phyloP scores from a whole-genome alignment of 148 eudicot species.

The Linanthus parryae region DNA sequence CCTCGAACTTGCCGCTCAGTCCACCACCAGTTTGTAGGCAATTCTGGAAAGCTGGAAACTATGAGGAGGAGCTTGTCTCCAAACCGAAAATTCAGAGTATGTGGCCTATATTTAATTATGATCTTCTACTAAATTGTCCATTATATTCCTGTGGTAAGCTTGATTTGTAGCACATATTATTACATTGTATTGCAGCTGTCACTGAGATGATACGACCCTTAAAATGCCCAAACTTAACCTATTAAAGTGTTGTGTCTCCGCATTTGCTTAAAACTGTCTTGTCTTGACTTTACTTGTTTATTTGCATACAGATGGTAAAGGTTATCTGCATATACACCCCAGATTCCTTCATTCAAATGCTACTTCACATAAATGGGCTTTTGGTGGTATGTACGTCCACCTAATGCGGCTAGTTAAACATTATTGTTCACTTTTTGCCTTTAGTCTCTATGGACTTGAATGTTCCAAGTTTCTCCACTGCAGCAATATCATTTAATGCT shows the following conservation, averaged over 20 bases:
- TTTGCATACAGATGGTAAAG: conserved; percentile 33
- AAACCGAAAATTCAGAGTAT: conserved; percentile 38
- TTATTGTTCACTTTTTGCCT: background rate
- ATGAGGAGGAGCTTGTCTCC: conserved; percentile 22
- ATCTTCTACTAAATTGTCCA: no score
- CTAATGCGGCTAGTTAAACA: background rate
- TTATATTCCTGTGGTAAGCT: no score
- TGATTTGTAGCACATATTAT: no score
- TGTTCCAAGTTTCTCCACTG: background rate
- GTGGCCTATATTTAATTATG: conserved; percentile 4
- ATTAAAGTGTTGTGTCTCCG: background rate
- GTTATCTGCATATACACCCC: conserved; percentile 46
- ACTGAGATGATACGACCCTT: no score
- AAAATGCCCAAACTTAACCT: no score
- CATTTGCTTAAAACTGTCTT: background rate
- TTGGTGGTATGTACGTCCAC: conserved; percentile 41
- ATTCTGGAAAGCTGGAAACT: conserved; percentile 77
- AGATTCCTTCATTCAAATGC: conserved; percentile 69
- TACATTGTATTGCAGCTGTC: no score
- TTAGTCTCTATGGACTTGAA: background rate
- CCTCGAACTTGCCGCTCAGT: conserved; percentile 25
- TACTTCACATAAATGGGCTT: conserved; percentile 74
- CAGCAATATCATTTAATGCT: background rate
- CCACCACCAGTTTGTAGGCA: conserved; percentile 66
- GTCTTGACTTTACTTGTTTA: background rate